Evolutionary conservation across 2,329 filamentous ascomycete species (phyloP), one percentile per base, ranked within the genome.

Genomic region (Botryotinia narcissicola): DNA sequence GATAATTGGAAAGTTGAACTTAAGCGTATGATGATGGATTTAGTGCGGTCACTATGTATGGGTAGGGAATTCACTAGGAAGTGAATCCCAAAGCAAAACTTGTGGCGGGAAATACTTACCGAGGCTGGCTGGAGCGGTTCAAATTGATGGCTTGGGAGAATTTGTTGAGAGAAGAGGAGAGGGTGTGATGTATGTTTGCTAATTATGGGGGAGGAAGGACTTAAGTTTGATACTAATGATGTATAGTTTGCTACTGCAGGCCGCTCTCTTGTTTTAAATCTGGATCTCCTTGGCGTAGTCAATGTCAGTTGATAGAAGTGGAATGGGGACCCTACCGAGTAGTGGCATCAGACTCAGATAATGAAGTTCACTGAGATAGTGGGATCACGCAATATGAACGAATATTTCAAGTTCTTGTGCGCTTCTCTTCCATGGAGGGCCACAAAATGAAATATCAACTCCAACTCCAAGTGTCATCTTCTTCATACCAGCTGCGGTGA

Each of bases 251-350:
- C n/a, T n/a, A n/a, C n/a, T n/a, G n/a, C n/a, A n/a, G n/a, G n/a
- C n/a, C n/a, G n/a, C n/a, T n/a, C n/a, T n/a, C n/a, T n/a, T n/a
- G n/a, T n/a, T n/a, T n/a, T n/a, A n/a, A n/a, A n/a, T n/a, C n/a
- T n/a, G n/a, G n/a, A n/a, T n/a, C 22, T 51, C 0, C 4, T n/a
- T 14, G 4, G 22, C 10, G 1, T n/a, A 4, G 4, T 1, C 4
- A 25, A 48, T 1, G 5, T 25, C 22, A 48, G 22, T n/a, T 51
- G 22, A 51, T n/a, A 14, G 25, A 51, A 25, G 10, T 51, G 48
- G 48, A n/a, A 25, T 9, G 48, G 1, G 4, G 22, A 9, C 10
- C 4, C 4, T 12, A 51, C 10, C 10, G 5, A n/a, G 9, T 14
- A 4, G 4, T 14, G 4, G 22, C 0, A 51, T 51, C 48, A 51